Evolutionary conservation across 2,329 filamentous ascomycete species (phyloP).

Genomic region (Hortaea werneckii): DNA sequence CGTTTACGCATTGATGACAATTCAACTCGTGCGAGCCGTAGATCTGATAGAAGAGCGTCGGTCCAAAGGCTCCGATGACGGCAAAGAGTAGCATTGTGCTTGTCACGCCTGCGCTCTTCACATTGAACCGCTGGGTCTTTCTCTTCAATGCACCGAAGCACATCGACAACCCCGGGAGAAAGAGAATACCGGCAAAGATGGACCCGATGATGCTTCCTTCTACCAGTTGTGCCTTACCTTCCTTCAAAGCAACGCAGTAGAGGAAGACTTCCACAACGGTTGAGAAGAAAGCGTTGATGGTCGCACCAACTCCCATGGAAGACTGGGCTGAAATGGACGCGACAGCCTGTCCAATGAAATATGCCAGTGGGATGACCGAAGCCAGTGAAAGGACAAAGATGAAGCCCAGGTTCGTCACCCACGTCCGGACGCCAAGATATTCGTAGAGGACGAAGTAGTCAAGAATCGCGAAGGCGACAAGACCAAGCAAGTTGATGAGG

Average conservation of each 20-base stretch:
- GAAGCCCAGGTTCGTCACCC: constrained; percentile 73
- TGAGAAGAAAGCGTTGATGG: constrained; percentile 96
- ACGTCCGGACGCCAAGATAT: constrained; percentile 57
- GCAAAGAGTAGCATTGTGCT: constrained; percentile 97
- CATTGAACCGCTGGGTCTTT: constrained; percentile 97
- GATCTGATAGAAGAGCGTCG: constrained; percentile 96
- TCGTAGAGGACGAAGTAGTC: constrained; percentile 76
- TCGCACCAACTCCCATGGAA: constrained; percentile 93
- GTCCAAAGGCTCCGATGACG: constrained; percentile 87
- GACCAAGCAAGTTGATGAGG: constrained; percentile 87
- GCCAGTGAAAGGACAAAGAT: constrained; percentile 75
- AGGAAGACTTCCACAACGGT: constrained; percentile 96
- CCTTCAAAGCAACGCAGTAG: constrained; percentile 84
- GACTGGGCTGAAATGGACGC: constrained; percentile 97
- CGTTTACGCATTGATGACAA: constrained; percentile 51
- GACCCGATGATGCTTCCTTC: constrained; percentile 96
- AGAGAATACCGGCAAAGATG: constrained; percentile 92
- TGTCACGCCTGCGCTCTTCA: constrained; percentile 88
- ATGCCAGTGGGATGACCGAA: constrained; percentile 91
- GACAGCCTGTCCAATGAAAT: constrained; percentile 97
- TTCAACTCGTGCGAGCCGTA: constrained; percentile 95
- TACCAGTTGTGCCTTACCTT: constrained; percentile 86
- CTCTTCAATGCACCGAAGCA: constrained; percentile 96
- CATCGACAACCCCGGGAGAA: constrained; percentile 92
- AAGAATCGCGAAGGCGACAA: constrained; percentile 89